Conservation (phyloP, 192 early-diverging fungal species). For the Kickxella alabastrina region DNA sequence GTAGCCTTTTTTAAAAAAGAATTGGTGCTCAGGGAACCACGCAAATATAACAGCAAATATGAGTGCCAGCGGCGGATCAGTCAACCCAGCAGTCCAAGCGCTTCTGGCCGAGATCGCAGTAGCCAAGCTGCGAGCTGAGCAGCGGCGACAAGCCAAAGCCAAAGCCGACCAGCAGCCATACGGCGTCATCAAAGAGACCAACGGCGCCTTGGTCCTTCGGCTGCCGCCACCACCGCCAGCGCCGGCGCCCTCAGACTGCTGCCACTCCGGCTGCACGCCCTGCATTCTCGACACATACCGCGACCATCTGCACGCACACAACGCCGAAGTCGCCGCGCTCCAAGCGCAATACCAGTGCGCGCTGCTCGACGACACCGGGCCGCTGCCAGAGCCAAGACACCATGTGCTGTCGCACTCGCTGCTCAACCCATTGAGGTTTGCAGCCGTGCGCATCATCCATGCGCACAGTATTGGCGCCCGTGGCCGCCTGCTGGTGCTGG, state of each 20-base stretch:
- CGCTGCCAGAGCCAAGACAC: too few species aligned
- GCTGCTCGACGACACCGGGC: too few species aligned
- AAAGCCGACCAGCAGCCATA: too few species aligned
- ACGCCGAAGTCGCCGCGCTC: background rate
- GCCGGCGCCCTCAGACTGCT: conserved; percentile 41
- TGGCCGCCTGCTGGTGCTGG: conserved; percentile 28
- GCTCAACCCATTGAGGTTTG: conserved; percentile 27
- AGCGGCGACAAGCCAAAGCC: too few species aligned
- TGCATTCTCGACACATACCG: conserved; percentile 46
- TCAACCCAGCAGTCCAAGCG: conserved; percentile 27
- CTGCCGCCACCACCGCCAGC: conserved; percentile 24
- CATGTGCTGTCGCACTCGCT: too few species aligned
- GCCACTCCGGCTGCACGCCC: conserved; percentile 46
- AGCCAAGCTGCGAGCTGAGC: conserved; percentile 24
- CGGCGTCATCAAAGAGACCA: too few species aligned
- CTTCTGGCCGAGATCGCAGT: conserved; percentile 31
- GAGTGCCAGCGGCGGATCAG: too few species aligned
- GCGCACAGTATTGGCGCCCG: conserved; percentile 2
- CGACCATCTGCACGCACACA: conserved; percentile 16
- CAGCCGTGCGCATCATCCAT: conserved; percentile 9
- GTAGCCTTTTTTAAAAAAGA: background rate
- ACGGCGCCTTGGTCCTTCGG: conserved; percentile 12
- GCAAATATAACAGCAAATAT: too few species aligned
- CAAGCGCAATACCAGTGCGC: conserved; percentile 19
- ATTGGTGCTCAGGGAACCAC: too few species aligned